A percentile compares a stretch with the other conserved stretches of the same genome.
Conservation (phyloP, 129 eudicot species). For the Artemisia tridentata region DNA sequence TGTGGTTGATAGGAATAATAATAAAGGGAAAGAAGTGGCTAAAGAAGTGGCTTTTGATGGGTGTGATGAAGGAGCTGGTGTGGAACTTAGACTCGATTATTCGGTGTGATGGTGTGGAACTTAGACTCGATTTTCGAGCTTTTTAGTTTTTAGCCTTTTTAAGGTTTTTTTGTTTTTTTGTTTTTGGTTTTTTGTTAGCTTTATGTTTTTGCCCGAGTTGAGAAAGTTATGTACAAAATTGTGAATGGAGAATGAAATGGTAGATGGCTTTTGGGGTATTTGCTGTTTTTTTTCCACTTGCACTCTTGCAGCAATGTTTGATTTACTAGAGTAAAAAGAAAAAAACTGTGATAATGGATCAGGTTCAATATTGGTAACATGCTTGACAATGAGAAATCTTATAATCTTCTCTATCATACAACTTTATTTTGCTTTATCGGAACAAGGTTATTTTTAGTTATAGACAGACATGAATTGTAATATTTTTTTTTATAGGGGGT, state of each 20-base stretch:
- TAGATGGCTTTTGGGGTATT: background rate
- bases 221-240: slow-evolving; percentile 37
- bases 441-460: no score
- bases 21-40: slow-evolving; percentile 14
- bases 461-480: no score
- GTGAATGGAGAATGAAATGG: slow-evolving; percentile 23
- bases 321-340: no score
- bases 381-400: no score
- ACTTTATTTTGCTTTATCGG: no score
- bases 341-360: no score
- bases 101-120: slow-evolving; percentile 36
- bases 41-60: background rate
- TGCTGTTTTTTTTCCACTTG: no score
- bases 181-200: background rate
- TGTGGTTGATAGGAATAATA: slow-evolving; percentile 25
- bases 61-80: slow-evolving; percentile 19
- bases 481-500: no score
- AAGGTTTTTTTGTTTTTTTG: background rate
- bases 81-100: slow-evolving; percentile 49
- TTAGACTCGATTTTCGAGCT: slow-evolving; percentile 34
- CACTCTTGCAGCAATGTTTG: no score
- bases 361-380: no score
- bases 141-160: slow-evolving; percentile 1
- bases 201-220: slow-evolving; percentile 19
- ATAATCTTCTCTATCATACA: no score